These are phyloP conservation scores for Talaromyces sp. DNA, from an alignment of 2,329 filamentous ascomycete species.

Conservation along the genomic window DNA sequence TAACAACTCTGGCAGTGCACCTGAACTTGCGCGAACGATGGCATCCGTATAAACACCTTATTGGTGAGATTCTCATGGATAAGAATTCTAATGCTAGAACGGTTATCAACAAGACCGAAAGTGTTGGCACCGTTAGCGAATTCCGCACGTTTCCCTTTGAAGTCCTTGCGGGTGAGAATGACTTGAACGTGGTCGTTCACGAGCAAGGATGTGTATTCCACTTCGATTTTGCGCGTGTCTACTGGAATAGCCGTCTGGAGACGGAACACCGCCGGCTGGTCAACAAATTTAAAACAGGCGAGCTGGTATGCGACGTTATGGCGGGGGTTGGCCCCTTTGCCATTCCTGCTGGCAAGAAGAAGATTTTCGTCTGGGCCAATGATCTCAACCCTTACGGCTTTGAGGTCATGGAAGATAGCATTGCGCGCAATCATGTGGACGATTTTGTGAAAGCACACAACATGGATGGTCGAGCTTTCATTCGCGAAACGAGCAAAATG, in stretches of 20 bases:
- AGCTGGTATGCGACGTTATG: conserved; percentile 95
- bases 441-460: conserved; percentile 75
- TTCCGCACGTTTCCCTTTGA: conserved; percentile 94
- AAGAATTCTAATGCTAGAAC: conserved; percentile 84
- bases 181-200: conserved; percentile 75
- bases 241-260: conserved; percentile 93
- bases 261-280: conserved; percentile 82
- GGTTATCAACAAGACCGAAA: conserved; percentile 92
- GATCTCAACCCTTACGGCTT: conserved; percentile 92
- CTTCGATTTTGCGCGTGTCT: conserved; percentile 94
- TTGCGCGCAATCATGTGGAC: conserved; percentile 71
- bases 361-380: conserved; percentile 92
- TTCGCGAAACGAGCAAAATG: conserved; percentile 61
- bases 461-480: conserved; percentile 75
- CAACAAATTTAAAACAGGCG: conserved; percentile 68
- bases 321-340: conserved; percentile 95
- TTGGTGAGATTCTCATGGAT: conserved; percentile 79
- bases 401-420: conserved; percentile 62
- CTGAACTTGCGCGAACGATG: conserved; percentile 82
- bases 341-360: conserved; percentile 80
- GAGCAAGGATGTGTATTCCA: conserved; percentile 81
- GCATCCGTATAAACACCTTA: conserved; percentile 76
- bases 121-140: conserved; percentile 76
- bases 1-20: conserved; percentile 54
- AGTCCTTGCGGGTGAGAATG: conserved; percentile 72